Evolutionary conservation across 129 eudicot species (phyloP).

Genomic region (Glebionis coronaria): DNA sequence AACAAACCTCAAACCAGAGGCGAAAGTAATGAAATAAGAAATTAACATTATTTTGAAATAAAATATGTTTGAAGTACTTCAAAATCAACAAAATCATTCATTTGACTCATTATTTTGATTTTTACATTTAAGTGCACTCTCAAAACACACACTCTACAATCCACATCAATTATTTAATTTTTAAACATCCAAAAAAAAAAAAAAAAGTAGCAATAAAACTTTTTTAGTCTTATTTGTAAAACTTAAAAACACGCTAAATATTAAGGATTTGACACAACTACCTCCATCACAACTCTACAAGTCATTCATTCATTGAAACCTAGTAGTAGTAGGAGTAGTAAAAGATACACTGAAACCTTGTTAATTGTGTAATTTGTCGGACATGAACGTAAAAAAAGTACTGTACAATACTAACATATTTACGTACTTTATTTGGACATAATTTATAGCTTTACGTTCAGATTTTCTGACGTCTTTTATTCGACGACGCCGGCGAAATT

Average conservation of each 20-base stretch:
- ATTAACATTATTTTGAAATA: too few species aligned
- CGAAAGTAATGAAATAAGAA: too few species aligned
- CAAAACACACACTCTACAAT: too few species aligned
- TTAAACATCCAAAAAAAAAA: too few species aligned
- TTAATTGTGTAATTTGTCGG: constrained; percentile 28
- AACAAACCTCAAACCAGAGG: too few species aligned
- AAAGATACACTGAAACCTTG: constrained; percentile 17
- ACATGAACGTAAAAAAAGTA: constrained; percentile 1
- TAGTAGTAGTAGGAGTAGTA: background rate
- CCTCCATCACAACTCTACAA: background rate
- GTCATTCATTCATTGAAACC: constrained; percentile 22
- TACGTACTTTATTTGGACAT: too few species aligned
- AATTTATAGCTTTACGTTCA: background rate
- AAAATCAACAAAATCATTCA: too few species aligned
- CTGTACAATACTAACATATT: background rate
- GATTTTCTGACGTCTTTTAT: background rate
- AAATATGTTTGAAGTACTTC: too few species aligned
- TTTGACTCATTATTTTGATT: too few species aligned
- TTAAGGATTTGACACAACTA: constrained; percentile 5
- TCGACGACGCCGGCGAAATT: constrained; percentile 29
- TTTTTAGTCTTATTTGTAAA: background rate
- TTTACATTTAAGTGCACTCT: too few species aligned
- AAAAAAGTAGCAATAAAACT: too few species aligned
- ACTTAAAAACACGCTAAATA: background rate
- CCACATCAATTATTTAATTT: too few species aligned